Evolutionary conservation across 805 yeast genomes (phyloP), one percentile per base, ranked within the genome.

Genomic region (Ogataea pignaliae): DNA sequence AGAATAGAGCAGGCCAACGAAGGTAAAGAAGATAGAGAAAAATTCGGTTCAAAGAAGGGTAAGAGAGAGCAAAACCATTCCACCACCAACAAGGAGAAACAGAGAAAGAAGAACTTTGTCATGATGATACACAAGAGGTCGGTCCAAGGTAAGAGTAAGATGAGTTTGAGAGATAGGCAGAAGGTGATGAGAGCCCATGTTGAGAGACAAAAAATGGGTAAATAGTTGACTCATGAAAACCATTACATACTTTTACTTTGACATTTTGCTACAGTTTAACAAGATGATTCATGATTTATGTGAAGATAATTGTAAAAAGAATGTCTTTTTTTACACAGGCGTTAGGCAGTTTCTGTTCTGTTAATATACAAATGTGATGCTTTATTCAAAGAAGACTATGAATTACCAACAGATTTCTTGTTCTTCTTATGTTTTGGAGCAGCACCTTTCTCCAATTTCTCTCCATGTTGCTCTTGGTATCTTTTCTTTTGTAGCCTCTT

Each of bases 111-210:
- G 96, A 93, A 93, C 69, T 93, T 89, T 62, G 91, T 93, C 63
- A 93, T 93, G 99, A 87, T 87, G 91, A 87, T 93, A 55, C 99
- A 93, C 68, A 93, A 91, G 71, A 81, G 81, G 58, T 82, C 87
- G 40, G 98, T 93, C 34, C 95, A 87, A 66, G 98, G 98, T 51
- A 93, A 93, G 67, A 90, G 85, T 51, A 86, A 83, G 69, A 73
- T 85, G 76, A 87, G 97, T 45, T 72, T 93, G 56, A 76, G 96
- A 57, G 98, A 93, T 64, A 83, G 88, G 65, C 97, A 90, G 65
- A 86, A 81, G 64, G 81, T 86, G 15, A 69, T 93, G 56, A 73
- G 83, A 50, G 96, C 96, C 2, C 98, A 91, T 60, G 79, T 89
- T 48, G 80, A 78, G 36, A 88, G 87, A 64, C 98, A 90, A 67